Conservation (phyloP, 1,284 basidiomycete species). For the Fomitopsis schrenkii region DNA sequence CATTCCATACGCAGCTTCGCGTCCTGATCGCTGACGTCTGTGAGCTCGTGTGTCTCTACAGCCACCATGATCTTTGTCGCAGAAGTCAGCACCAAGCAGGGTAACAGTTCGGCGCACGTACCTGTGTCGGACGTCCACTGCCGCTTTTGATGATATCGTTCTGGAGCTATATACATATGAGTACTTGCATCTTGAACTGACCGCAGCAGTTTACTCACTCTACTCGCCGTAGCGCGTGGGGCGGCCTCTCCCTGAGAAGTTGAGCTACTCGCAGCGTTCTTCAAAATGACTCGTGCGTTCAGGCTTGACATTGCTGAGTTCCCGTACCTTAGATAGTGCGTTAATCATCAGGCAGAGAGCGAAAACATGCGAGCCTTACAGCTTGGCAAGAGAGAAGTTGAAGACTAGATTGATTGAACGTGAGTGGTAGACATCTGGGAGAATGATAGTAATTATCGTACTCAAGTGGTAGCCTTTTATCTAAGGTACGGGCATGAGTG, state of each 20-base stretch:
- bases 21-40: conserved; percentile 1
- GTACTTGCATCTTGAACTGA: too few species aligned
- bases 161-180: not conserved
- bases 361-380: not conserved
- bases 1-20: not conserved
- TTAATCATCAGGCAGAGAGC: not conserved
- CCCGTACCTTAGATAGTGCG: not conserved
- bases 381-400: not conserved
- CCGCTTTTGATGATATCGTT: not conserved
- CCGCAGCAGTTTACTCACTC: not conserved
- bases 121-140: not conserved
- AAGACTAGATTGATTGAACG: not conserved
- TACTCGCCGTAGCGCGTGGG: not conserved
- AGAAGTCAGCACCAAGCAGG: not conserved
- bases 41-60: not conserved
- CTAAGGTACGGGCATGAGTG: not conserved
- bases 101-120: not conserved
- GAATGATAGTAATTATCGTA: not conserved
- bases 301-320: conserved; percentile 1
- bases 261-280: not conserved
- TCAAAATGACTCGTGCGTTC: not conserved
- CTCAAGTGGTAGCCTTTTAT: not conserved
- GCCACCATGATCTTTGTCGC: not conserved
- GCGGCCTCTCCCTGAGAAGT: not conserved
- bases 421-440: not conserved